A percentile compares a stretch with the other conserved stretches of the same genome.
Evolutionary conservation across 805 yeast species (phyloP).

Genomic region (Spathaspora arborariae): DNA sequence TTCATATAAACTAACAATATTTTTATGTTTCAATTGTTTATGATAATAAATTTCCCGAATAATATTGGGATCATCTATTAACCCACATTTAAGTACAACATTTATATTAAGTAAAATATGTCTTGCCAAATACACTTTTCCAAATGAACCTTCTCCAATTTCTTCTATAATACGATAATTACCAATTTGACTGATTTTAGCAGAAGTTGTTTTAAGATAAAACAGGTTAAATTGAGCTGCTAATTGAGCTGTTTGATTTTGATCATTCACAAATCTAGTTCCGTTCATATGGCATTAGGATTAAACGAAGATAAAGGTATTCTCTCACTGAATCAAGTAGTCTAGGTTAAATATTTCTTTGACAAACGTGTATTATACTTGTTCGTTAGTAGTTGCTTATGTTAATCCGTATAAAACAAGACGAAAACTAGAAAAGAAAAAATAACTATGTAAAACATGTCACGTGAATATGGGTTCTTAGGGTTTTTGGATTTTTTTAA

Average conservation of each 20-base stretch:
- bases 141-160: conserved; percentile 91
- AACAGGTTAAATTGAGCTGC: conserved; percentile 65
- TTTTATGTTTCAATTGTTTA: conserved; percentile 76
- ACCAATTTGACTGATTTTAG: conserved; percentile 66
- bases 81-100: conserved; percentile 80
- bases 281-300: conserved; percentile 1
- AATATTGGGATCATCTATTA: conserved; percentile 73
- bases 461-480: background rate
- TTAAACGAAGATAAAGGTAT: background rate
- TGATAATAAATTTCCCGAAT: conserved; percentile 90
- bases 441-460: background rate
- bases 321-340: background rate
- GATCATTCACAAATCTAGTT: conserved; percentile 19
- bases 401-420: background rate
- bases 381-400: background rate
- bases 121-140: conserved; percentile 81
- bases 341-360: too few relatives aligned
- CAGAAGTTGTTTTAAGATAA: conserved; percentile 39
- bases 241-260: conserved; percentile 46
- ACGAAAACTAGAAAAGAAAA: background rate
- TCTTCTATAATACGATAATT: conserved; percentile 69
- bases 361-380: background rate
- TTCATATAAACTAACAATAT: conserved; percentile 82
- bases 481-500: too few relatives aligned
- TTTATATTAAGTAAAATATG: conserved; percentile 70